Percentiles rank a stretch among this genome's conserved stretches.
Conservation (phyloP, 2,329 filamentous ascomycete genomes). For the Ramularia endophylla region DNA sequence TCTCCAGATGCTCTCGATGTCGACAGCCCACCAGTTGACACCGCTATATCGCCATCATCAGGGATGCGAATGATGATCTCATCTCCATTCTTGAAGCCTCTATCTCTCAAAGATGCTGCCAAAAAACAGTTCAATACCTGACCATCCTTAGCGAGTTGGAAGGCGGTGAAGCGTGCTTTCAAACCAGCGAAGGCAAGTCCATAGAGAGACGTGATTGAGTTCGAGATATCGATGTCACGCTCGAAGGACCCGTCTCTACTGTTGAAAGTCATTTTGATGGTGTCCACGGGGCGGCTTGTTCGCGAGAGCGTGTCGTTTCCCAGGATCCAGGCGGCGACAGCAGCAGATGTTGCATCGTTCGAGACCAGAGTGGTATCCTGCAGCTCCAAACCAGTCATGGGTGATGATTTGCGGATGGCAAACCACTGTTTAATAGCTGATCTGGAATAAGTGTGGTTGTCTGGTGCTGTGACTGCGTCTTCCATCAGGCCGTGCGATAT, state of each 20-base stretch:
- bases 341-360: constrained; percentile 19
- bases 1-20: neutral
- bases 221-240: constrained; percentile 1
- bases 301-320: constrained; percentile 7
- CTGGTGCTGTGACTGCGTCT: constrained; percentile 31
- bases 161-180: constrained; percentile 20
- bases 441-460: constrained; percentile 32
- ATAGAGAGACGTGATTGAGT: constrained; percentile 21
- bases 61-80: constrained; percentile 13
- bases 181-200: constrained; percentile 26
- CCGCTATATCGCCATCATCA: constrained; percentile 11
- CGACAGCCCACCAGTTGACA: neutral
- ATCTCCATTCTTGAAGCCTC: constrained; percentile 7
- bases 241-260: constrained; percentile 16
- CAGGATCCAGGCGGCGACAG: constrained; percentile 23
- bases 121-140: constrained; percentile 1
- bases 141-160: constrained; percentile 20
- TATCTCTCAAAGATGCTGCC: neutral
- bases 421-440: constrained; percentile 33
- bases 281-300: neutral
- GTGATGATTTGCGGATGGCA: constrained; percentile 26
- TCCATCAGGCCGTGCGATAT: constrained; percentile 31
- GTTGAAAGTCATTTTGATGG: constrained; percentile 10
- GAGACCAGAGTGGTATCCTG: constrained; percentile 17
- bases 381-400: constrained; percentile 28